Percentiles rank a stretch among this genome's conserved stretches.
phyloP scores from a whole-genome alignment of 163 green algal species.

The Coccomyxa subellipsoidea region DNA sequence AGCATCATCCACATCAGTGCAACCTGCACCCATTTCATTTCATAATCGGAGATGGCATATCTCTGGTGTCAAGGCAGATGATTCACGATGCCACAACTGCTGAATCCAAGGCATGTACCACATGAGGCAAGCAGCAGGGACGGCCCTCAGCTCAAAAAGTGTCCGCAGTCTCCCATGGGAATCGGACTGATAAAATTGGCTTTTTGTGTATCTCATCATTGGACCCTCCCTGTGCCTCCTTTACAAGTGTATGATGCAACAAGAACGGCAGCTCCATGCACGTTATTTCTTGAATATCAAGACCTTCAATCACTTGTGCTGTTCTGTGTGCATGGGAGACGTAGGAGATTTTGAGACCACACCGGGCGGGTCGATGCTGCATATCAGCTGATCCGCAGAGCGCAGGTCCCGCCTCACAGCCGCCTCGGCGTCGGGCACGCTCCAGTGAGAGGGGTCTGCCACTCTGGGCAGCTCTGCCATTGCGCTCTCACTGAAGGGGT shows the following conservation, averaged over 20 bases:
- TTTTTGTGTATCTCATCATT: not conserved
- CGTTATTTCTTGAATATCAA: too few species aligned
- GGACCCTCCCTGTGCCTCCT: not conserved
- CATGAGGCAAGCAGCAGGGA: not conserved
- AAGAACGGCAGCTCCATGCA: too few species aligned
- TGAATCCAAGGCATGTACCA: too few species aligned
- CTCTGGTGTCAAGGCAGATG: too few species aligned
- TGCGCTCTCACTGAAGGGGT: slow-evolving; percentile 57
- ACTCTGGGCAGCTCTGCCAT: slow-evolving; percentile 57
- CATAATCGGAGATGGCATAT: not conserved
- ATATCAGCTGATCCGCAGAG: slow-evolving; percentile 58
- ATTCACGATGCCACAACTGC: too few species aligned
- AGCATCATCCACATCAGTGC: slow-evolving; percentile 91
- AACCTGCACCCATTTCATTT: slow-evolving; percentile 8
- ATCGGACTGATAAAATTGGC: not conserved
- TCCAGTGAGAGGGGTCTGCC: slow-evolving; percentile 25
- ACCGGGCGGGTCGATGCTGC: slow-evolving; percentile 68
- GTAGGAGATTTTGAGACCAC: too few species aligned
- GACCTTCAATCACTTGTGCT: too few species aligned
- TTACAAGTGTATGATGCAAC: too few species aligned
- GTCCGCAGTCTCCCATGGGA: not conserved
- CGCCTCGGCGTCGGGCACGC: slow-evolving; percentile 35
- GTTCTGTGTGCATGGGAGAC: too few species aligned
- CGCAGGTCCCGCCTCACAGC: slow-evolving; percentile 47
- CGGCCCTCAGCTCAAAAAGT: not conserved